Evolutionary conservation across 129 eudicot species (phyloP), one percentile per base, ranked within the genome.

Genomic region (Flaveria ramosissima): DNA sequence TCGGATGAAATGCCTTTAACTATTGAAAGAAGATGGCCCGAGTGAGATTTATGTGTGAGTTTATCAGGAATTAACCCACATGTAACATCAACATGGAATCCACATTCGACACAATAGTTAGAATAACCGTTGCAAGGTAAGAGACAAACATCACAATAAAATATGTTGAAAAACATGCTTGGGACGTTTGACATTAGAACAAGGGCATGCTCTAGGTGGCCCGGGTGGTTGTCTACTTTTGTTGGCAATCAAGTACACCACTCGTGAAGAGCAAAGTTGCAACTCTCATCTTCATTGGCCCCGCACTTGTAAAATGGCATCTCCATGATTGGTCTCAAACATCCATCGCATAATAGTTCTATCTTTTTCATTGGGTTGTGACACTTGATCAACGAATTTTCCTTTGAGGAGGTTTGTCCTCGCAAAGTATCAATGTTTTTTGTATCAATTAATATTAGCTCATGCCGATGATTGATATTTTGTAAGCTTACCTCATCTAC

Each of bases 301-400:
- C 2, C 1, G 27, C 82, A 78, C 32, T 41, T 30, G 52, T 73
- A 80, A 48, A 74, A 80, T 6, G 84, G 75, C 59, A 39, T 74
- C 47, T 14, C 7, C 3, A 15, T 56, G n/a, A 68, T 73, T 11
- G 70, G 55, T 52, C 16, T 32, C 3, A 74, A 1, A 16, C 79
- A 75, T 42, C 71, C 75, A 41, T 80, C 48, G 39, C 84, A 80
- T 73, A 73, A 19, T 1, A 55, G n/a, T 45, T 57, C 42, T 2
- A 27, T 61, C 70, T 59, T 74, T 74, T 74, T 57, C 78, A 61
- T 45, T 61, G 71, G 78, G 45, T 60, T 46, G 61, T 74, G 78
- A n/a, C n/a, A n/a, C n/a, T n/a, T n/a, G n/a, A n/a, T n/a, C n/a
- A n/a, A n/a, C n/a, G n/a, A n/a, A n/a, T n/a, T n/a, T n/a, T n/a